Evolutionary conservation across 2,329 filamentous ascomycete species (phyloP).

Genomic region (Exophiala sp.): DNA sequence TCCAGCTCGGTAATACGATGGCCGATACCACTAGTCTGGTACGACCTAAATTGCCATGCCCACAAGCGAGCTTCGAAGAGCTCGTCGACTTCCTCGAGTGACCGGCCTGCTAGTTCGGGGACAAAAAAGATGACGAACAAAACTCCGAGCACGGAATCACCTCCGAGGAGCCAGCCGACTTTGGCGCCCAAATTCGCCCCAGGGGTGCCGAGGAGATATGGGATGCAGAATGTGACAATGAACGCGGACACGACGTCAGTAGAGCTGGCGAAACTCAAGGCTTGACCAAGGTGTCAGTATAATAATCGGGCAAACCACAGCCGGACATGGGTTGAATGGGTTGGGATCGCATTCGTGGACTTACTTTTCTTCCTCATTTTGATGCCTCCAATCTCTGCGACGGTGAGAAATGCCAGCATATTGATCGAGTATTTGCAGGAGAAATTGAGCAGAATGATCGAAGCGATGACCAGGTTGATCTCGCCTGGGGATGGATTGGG

Average conservation of each 20-base stretch:
- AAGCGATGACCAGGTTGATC: too few species aligned
- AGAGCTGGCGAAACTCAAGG: background rate
- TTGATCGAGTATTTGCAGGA: too few species aligned
- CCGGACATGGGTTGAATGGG: background rate
- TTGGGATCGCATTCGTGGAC: background rate
- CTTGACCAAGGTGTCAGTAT: too few species aligned
- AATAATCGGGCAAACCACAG: too few species aligned
- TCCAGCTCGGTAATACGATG: background rate
- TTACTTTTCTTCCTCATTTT: slow-evolving; percentile 2
- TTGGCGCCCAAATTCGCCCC: background rate
- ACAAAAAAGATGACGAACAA: background rate
- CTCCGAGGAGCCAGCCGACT: too few species aligned
- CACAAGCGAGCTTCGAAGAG: background rate
- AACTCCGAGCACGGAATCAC: too few species aligned
- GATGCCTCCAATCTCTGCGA: background rate
- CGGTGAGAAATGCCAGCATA: background rate
- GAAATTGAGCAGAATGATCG: too few species aligned
- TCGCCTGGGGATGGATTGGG: background rate
- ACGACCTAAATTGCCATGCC: background rate
- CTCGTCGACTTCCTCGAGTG: background rate
- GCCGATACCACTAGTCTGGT: background rate
- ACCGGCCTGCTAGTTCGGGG: background rate
- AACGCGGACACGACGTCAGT: background rate
- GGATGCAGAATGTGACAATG: background rate
- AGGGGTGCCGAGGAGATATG: background rate